Percentiles rank a stretch among this genome's conserved stretches.
Evolutionary conservation across 2,329 filamentous ascomycete genomes (phyloP).

Genomic region (Ascocoryne sarcoides): DNA sequence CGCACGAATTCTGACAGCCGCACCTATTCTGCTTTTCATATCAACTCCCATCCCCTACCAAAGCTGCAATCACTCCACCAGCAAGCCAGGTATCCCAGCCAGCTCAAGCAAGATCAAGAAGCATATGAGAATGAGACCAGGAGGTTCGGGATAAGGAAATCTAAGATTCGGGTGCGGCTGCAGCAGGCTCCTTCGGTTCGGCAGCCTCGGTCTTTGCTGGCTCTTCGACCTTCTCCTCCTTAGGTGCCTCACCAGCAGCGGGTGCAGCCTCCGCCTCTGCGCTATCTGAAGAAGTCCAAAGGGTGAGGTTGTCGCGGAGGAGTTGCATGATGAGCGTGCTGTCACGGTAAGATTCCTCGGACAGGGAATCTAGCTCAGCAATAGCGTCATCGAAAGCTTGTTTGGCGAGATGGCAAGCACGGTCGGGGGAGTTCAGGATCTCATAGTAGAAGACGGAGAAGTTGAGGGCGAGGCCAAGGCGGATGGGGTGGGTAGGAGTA

Average conservation of each 20-base stretch:
- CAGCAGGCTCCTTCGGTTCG: conserved; percentile 20
- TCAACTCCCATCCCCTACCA: conserved; percentile 29
- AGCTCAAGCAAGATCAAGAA: conserved; percentile 26
- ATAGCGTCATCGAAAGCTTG: conserved; percentile 98
- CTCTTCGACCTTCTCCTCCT: conserved; percentile 48
- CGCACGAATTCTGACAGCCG: conserved; percentile 22
- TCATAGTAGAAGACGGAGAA: conserved; percentile 99
- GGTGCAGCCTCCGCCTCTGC: conserved; percentile 63
- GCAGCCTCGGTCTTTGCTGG: conserved; percentile 35
- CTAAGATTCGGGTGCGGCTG: conserved; percentile 47
- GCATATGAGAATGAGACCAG: conserved; percentile 32
- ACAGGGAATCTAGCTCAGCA: conserved; percentile 91
- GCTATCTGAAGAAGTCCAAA: conserved; percentile 93
- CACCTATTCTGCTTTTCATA: conserved; percentile 30
- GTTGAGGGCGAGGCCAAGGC: conserved; percentile 93
- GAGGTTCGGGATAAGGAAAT: conserved; percentile 29
- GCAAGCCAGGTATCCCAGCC: conserved; percentile 26
- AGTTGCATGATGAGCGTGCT: conserved; percentile 99
- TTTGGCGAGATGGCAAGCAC: conserved; percentile 96
- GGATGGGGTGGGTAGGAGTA: conserved; percentile 95
- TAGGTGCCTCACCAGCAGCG: conserved; percentile 49
- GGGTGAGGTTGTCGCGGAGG: conserved; percentile 92
- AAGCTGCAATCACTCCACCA: conserved; percentile 28
- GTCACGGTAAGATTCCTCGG: conserved; percentile 97
- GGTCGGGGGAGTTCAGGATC: conserved; percentile 96